Base-by-base conservation (phyloP, 768 basidiomycete species). In the Tricholoma sp. region DNA sequence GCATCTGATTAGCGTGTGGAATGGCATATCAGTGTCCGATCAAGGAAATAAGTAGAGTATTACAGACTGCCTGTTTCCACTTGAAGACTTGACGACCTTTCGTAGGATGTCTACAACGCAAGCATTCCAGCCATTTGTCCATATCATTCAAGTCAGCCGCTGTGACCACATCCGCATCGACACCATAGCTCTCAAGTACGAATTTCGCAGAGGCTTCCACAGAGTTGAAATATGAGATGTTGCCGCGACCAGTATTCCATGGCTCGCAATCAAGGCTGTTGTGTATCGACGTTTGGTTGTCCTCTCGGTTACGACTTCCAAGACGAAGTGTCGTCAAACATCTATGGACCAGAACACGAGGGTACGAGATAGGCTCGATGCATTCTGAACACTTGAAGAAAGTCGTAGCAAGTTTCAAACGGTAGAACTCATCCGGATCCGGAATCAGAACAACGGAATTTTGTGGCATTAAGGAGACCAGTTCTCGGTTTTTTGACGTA, bases 311-410 rank as follows among this genome's bases (percentile, higher is more conserved):
- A 11, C 63, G 61, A 39, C 63, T 61, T 11, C 65, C 65, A 52
- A 63, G 57, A 9, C 54, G 57, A n/a, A 68, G 59, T 8, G 34
- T 24, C 11, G 52, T 60, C 31, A 63, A 24, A 33, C 68, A 68
- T n/a, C 44, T 32, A 51, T 67, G 67, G 4, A 59, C 65, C 13
- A 68, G 55, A 57, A 66, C 53, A 41, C 62, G 61, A 1, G 67
- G 65, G 52, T 70, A 70, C 13, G 62, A 60, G 33, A 68, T 58
- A 28, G 67, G 65, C 32, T 66, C 64, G 11, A 42, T 50, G 59
- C 67, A 68, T 17, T 57, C 57, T 4, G 50, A 52, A 59, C 68
- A 68, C 37, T 59, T 59, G 59, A 68, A 70, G 42, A 62, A 63
- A 13, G 65, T 66, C 9, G 65, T 66, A 12, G 67, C 66, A 17